Conservation (phyloP, 352 stramenopile genomes). For the Globisporangium irregulare region DNA sequence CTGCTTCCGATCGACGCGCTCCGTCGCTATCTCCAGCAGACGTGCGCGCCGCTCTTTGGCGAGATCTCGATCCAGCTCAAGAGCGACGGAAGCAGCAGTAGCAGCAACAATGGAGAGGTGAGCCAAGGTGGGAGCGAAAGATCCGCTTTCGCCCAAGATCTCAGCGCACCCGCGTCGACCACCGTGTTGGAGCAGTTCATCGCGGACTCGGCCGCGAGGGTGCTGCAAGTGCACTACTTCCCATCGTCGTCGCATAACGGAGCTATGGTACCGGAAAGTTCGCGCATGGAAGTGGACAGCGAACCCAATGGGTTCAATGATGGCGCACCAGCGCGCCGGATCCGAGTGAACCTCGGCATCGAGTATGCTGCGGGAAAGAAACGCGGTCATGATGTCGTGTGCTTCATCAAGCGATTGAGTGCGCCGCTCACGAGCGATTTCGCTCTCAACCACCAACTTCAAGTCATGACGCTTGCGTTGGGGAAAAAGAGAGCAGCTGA, state of each 20-base stretch:
- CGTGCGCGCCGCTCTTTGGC: slow-evolving; percentile 67
- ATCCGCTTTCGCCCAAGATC: slow-evolving; percentile 38
- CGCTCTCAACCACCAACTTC: slow-evolving; percentile 77
- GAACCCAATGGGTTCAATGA: slow-evolving; percentile 23
- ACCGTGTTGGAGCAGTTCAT: slow-evolving; percentile 71
- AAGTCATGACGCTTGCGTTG: slow-evolving; percentile 85
- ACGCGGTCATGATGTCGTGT: slow-evolving; percentile 71
- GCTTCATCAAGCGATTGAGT: slow-evolving; percentile 84
- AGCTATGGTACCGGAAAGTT: background rate
- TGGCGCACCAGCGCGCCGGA: slow-evolving; percentile 21
- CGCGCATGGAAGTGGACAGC: slow-evolving; percentile 20
- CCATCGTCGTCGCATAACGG: slow-evolving; percentile 5
- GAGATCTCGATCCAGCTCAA: slow-evolving; percentile 38
- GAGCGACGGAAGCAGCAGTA: slow-evolving; percentile 14
- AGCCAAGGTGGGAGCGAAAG: background rate
- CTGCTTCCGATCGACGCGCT: slow-evolving; percentile 45
- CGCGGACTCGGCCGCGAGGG: slow-evolving; percentile 47
- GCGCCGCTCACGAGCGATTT: slow-evolving; percentile 62
- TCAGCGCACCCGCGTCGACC: slow-evolving; percentile 29
- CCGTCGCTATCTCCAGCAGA: slow-evolving; percentile 56
- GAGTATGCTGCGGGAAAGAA: slow-evolving; percentile 69
- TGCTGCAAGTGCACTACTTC: slow-evolving; percentile 78
- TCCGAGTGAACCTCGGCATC: slow-evolving; percentile 78
- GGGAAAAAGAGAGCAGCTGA: slow-evolving; percentile 36
- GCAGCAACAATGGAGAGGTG: background rate